Base-by-base conservation (phyloP, 345 rosid genomes). In the Hibiscus syriacus region DNA sequence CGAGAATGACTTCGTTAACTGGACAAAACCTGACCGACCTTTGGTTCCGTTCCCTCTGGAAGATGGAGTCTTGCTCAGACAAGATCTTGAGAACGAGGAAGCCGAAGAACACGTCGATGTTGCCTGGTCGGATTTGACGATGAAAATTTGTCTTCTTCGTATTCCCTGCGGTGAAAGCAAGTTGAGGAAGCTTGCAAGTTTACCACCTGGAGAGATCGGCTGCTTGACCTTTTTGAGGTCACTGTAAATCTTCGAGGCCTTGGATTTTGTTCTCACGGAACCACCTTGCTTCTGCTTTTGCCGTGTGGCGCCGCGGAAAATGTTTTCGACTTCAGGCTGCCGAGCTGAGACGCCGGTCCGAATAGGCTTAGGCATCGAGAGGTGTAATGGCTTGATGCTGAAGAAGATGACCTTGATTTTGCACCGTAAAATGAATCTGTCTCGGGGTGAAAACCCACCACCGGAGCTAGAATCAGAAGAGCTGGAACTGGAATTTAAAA, bases 141-240 rank as follows among this genome's bases (percentile, higher is more conserved):
- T 22, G 66, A 54, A 59, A 71, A 64, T 83, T 89, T 0, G 78
- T 65, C 52, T 84, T 86, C 77, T 80, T 87, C 2, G 79, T 49
- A 71, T 76, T 81, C 19, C 79, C 76, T 0, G 89, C 27, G 4
- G 80, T 78, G 83, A 93, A 89, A 93, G 82, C 5, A 96, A 87
- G 76, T 90, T 90, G 16, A 90, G 84, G 78, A 90, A 93, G 67
- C 77, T 85, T 4, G 97, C 81, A 26, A 93, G 85, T 30, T 83
- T 77, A 2, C 88, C 89, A 0, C 96, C 96, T 0, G 98, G 98
- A 12, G 98, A 93, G 69, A 93, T 80, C 0, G 98, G 98, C 60
- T 93, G 98, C 68, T 89, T 90, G 11, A 82, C 86, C 76, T 87
- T 92, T 78, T 90, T 92, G 22, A 90, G 76, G 36, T 88, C 96